These are phyloP conservation scores for Carex pumila DNA, from an alignment of 176 grass and related monocot genomes.

Conservation along the genomic window DNA sequence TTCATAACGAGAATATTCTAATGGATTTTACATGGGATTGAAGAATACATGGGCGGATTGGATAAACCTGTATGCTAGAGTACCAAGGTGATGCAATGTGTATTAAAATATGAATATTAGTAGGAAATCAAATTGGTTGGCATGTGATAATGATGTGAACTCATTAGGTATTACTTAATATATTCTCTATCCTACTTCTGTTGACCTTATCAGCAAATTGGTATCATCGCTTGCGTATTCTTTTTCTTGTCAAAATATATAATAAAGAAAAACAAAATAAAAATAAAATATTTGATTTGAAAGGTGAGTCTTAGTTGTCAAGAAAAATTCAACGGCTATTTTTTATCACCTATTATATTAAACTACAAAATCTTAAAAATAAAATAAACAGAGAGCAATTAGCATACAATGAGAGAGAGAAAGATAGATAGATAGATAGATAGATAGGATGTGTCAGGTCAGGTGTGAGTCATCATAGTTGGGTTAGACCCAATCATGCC, in stretches of 20 bases:
- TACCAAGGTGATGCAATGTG: background rate
- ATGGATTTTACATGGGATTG: background rate
- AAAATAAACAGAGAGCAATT: background rate
- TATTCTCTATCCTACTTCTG: background rate
- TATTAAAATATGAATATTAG: background rate
- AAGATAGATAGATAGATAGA: background rate
- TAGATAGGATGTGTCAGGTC: background rate
- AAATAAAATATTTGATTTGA: background rate
- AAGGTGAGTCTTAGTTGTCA: background rate
- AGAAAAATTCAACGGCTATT: background rate
- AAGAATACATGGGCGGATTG: background rate
- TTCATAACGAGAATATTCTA: slow-evolving; percentile 17
- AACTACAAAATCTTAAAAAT: background rate
- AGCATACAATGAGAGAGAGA: background rate
- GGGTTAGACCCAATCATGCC: background rate
- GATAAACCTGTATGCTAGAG: background rate
- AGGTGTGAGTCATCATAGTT: background rate
- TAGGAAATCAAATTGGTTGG: background rate
- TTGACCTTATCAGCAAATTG: slow-evolving; percentile 3
- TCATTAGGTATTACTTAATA: background rate
- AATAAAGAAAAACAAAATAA: background rate
- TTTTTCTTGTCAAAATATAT: background rate
- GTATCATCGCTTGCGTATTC: background rate
- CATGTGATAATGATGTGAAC: background rate
- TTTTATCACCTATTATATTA: no score